Conservation (phyloP, 2,329 filamentous ascomycete species). For the Didymella segeticola region DNA sequence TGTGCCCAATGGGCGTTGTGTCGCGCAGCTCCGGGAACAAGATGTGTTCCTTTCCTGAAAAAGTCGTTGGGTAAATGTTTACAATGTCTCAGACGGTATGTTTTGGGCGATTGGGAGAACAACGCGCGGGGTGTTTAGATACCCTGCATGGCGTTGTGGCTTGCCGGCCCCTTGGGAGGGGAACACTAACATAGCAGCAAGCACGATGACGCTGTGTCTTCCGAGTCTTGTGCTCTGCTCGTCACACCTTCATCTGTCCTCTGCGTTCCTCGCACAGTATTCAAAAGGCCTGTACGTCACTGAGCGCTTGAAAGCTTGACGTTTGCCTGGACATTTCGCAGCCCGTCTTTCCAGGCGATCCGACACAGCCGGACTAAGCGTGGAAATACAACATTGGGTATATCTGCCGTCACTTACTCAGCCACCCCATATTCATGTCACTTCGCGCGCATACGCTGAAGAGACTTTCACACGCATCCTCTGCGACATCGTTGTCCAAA, state of each 20-base stretch:
- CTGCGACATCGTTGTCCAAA: conserved; percentile 13
- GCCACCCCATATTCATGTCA: conserved; percentile 17
- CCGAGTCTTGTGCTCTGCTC: conserved; percentile 4
- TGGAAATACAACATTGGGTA: conserved; percentile 8
- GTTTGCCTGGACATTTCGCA: conserved; percentile 4
- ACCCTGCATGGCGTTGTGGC: conserved; percentile 7
- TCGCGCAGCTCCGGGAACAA: no score
- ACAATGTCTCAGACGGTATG: neutral
- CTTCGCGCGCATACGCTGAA: conserved; percentile 15
- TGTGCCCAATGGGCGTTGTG: no score
- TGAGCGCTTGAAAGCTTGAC: neutral
- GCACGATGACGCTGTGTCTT: conserved; percentile 11
- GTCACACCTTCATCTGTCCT: neutral
- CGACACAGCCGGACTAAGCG: conserved; percentile 16
- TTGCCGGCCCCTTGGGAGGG: neutral
- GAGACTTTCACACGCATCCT: conserved; percentile 7
- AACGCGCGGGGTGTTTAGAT: conserved; percentile 8
- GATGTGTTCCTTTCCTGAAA: no score
- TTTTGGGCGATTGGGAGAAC: conserved; percentile 2
- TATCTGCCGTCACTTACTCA: conserved; percentile 15
- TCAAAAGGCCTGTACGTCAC: neutral
- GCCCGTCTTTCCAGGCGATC: conserved; percentile 8
- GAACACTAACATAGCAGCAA: conserved; percentile 6
- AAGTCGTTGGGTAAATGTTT: neutral
- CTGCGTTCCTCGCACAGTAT: neutral